Evolutionary conservation across 208 protist genomes (phyloP).

Genomic region (Strigomonas galati): DNA sequence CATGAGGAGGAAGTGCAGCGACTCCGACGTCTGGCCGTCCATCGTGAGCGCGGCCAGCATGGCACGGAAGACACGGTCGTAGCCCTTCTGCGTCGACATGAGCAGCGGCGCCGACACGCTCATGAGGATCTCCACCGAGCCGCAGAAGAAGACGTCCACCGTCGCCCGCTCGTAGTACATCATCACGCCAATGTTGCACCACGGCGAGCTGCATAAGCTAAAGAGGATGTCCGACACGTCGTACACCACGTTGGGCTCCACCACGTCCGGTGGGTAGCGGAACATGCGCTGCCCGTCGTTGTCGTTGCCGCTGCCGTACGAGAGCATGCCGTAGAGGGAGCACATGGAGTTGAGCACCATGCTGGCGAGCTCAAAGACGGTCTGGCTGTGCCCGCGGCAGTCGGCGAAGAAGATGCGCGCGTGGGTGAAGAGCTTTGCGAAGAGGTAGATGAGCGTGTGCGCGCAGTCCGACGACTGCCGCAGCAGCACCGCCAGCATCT

Average conservation of each 20-base stretch:
- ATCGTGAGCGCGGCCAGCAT: slow-evolving; percentile 44
- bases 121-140: slow-evolving; percentile 55
- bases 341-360: slow-evolving; percentile 44
- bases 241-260: slow-evolving; percentile 56
- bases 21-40: slow-evolving; percentile 30
- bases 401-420: slow-evolving; percentile 35
- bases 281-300: slow-evolving; percentile 15
- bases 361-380: slow-evolving; percentile 51
- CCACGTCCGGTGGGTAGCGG: slow-evolving; percentile 31
- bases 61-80: slow-evolving; percentile 49
- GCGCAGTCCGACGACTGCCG: slow-evolving; percentile 3
- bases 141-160: slow-evolving; percentile 52
- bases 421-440: background rate
- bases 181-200: slow-evolving; percentile 79
- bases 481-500: slow-evolving; percentile 32
- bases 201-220: slow-evolving; percentile 54
- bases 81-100: slow-evolving; percentile 43
- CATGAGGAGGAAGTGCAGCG: slow-evolving; percentile 41
- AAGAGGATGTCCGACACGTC: slow-evolving; percentile 60
- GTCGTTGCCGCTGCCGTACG: slow-evolving; percentile 6
- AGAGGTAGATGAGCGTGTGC: background rate
- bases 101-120: slow-evolving; percentile 54
- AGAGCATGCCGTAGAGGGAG: slow-evolving; percentile 33
- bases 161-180: slow-evolving; percentile 64
- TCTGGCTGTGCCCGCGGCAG: slow-evolving; percentile 34